These are phyloP conservation scores for Scopulariopsis brevicaulis DNA, from an alignment of 2,329 filamentous ascomycete genomes.

Conservation along the genomic window DNA sequence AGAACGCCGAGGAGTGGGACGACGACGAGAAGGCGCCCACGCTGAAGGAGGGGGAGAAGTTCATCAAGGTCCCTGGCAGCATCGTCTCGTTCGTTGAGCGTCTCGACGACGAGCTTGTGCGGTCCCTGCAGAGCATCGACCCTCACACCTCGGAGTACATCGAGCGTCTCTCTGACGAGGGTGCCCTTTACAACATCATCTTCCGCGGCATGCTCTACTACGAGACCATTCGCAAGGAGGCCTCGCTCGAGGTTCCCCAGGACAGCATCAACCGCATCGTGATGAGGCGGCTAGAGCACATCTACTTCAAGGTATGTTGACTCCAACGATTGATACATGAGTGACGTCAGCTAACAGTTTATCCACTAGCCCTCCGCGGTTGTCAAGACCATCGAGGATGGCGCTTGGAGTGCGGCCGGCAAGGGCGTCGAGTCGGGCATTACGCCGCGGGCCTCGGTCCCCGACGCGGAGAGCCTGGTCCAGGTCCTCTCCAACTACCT, in stretches of 20 bases:
- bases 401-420: conserved; percentile 77
- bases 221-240: conserved; percentile 63
- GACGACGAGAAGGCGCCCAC: conserved; percentile 90
- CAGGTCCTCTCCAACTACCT: conserved; percentile 89
- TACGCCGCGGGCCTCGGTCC: conserved; percentile 58
- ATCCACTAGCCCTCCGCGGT: conserved; percentile 67
- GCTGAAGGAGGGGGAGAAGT: conserved; percentile 60
- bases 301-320: conserved; percentile 85
- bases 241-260: conserved; percentile 62
- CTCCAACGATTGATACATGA: conserved; percentile 5
- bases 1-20: conserved; percentile 95
- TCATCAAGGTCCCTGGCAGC: conserved; percentile 88
- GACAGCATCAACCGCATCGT: conserved; percentile 86
- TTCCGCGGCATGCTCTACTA: conserved; percentile 82
- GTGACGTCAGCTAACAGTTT: conserved; percentile 1
- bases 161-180: conserved; percentile 85
- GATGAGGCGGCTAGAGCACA: conserved; percentile 88
- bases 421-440: conserved; percentile 62
- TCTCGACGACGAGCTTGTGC: conserved; percentile 91
- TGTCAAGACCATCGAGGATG: conserved; percentile 86
- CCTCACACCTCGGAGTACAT: conserved; percentile 99
- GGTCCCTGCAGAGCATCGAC: conserved; percentile 95
- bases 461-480: conserved; percentile 66
- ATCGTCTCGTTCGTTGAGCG: conserved; percentile 90
- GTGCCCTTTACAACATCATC: conserved; percentile 81